phyloP scores from a whole-genome alignment of 495 filamentous ascomycete species.

The Oidiodendron maius region DNA sequence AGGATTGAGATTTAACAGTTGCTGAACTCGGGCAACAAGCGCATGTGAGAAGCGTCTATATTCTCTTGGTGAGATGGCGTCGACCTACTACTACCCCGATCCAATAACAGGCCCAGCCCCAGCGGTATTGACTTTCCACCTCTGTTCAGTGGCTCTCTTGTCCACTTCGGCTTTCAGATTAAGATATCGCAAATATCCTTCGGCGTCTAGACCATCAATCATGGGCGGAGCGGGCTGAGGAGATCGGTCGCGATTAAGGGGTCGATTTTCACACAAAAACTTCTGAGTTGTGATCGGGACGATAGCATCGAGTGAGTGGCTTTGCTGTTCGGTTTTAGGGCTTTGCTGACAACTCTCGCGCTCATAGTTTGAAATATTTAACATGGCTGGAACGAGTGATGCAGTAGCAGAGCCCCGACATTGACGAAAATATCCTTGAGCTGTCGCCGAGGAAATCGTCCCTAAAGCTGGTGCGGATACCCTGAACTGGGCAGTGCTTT shows the following conservation, averaged over 20 bases:
- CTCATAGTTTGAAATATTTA: constrained; percentile 1
- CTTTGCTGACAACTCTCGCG: constrained; percentile 1
- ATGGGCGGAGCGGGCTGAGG: background rate
- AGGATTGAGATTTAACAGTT: too few relatives aligned
- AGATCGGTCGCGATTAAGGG: background rate
- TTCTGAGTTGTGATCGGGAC: background rate
- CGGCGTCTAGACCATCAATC: constrained; percentile 7
- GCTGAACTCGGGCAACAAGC: too few relatives aligned
- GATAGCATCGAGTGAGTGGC: background rate
- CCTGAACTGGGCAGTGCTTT: constrained; percentile 9
- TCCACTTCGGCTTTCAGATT: constrained; percentile 12
- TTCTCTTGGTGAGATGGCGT: too few relatives aligned
- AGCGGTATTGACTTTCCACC: constrained; percentile 7
- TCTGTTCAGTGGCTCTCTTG: constrained; percentile 14
- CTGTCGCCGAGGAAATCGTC: constrained; percentile 21
- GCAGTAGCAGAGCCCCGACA: constrained; percentile 23
- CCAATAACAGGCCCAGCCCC: constrained; percentile 9
- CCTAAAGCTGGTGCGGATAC: constrained; percentile 17
- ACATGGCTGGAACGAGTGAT: constrained; percentile 20
- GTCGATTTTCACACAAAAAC: constrained; percentile 9
- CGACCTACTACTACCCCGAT: constrained; percentile 17
- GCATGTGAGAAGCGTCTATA: too few relatives aligned
- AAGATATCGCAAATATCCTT: constrained; percentile 15
- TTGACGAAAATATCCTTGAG: constrained; percentile 22
- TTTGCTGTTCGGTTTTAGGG: constrained; percentile 1